Evolutionary conservation across 1,284 basidiomycete genomes (phyloP).

Genomic region (Uromyces viciae-fabae): DNA sequence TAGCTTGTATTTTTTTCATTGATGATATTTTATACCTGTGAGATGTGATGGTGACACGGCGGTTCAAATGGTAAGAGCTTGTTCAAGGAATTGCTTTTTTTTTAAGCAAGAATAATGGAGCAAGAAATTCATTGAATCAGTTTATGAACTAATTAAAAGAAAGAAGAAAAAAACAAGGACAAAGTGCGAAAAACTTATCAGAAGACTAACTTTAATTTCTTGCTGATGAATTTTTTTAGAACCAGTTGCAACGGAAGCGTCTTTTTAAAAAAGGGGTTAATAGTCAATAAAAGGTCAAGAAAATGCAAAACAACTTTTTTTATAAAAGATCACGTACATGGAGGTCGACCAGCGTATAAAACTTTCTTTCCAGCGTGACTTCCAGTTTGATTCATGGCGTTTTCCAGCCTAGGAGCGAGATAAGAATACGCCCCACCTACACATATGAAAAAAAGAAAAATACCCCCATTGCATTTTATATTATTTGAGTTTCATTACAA

Average conservation of each 20-base stretch:
- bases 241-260: conserved; percentile 44
- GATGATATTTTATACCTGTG: background rate
- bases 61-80: conserved; percentile 37
- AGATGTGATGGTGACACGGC: background rate
- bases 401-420: conserved; percentile 62
- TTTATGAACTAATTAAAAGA: background rate
- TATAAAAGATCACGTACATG: conserved; percentile 38
- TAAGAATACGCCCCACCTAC: conserved; percentile 82
- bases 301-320: background rate
- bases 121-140: background rate
- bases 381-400: conserved; percentile 66
- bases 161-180: background rate
- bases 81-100: conserved; percentile 46
- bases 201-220: conserved; percentile 38
- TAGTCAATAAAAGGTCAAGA: background rate
- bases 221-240: conserved; percentile 42
- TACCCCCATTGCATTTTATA: too few species aligned
- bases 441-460: too few species aligned
- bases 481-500: background rate
- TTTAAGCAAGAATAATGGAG: background rate
- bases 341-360: conserved; percentile 52
- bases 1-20: background rate
- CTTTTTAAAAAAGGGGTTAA: conserved; percentile 5
- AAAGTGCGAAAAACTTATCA: too few species aligned
- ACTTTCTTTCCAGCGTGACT: conserved; percentile 76